Evolutionary conservation across 2,329 filamentous ascomycete genomes (phyloP), one percentile per base, ranked within the genome.

Genomic region (Aspergillus pseudoglaucus): DNA sequence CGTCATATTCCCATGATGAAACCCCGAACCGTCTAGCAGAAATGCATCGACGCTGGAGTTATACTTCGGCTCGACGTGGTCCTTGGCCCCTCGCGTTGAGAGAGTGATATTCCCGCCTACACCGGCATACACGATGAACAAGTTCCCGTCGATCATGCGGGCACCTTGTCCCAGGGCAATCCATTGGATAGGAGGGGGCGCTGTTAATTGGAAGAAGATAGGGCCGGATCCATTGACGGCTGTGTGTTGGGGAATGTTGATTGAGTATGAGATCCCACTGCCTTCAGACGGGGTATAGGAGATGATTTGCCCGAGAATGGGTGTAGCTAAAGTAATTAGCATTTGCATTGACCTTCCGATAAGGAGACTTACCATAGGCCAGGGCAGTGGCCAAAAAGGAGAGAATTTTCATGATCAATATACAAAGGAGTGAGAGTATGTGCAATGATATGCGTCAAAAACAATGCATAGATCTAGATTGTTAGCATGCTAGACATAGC

Each of bases 51-150:
- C 67, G 22, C 62, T 56, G 3, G 62, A 61, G 51, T 75, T 72
- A 46, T 69, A 60, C 14, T 59, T 51, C 2, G 79, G 79, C 52
- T 67, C 53, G 3, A 46, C 51, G 27, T 79, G 59, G 6, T 76
- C 76, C 10, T 56, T 66, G 7, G 72, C 73, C 6, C 68, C 54
- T 37, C 80, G 67, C 8, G 79, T 75, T 3, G 79, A 82, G 7
- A 83, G 54, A 0, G 80, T 83, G 12, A 83, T 76, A 52, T 81
- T 82, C 22, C 77, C 74, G 33, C 64, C 64, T 35, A 72, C 65
- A 22, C 74, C 71, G n/a, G 76, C 72, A 55, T 83, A 83, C 5
- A 81, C 68, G 39, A 82, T 65, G 58, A 83, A 82, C 42, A 83
- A 81, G 59, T 81, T 80, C 5, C 80, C 62, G 18, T 73, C 75